A percentile compares a stretch with the other conserved stretches of the same genome.
phyloP scores from a whole-genome alignment of 139 green algal genomes.

The Coelastrella sp. region DNA sequence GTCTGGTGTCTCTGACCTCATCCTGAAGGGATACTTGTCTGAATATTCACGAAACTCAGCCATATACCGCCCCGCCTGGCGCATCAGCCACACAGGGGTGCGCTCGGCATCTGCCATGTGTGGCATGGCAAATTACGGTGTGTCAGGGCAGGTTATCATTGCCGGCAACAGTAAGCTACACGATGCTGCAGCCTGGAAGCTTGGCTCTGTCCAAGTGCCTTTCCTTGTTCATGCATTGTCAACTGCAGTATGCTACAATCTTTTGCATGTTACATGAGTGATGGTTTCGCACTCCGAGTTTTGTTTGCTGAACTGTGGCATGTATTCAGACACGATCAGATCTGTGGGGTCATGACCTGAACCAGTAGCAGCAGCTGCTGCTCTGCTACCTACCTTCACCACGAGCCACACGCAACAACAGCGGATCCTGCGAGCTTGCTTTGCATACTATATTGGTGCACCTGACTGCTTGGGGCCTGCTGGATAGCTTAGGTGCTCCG shows the following conservation, averaged over 20 bases:
- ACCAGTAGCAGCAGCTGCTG: not conserved
- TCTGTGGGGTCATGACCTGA: not conserved
- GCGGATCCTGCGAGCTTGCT: constrained; percentile 70
- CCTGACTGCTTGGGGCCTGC: constrained; percentile 11
- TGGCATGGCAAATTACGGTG: too few species aligned
- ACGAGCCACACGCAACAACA: constrained; percentile 89
- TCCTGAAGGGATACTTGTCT: constrained; percentile 92
- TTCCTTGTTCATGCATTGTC: too few species aligned
- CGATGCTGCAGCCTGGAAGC: not conserved
- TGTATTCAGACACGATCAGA: too few species aligned
- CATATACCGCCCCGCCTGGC: constrained; percentile 99
- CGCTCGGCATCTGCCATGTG: constrained; percentile 72
- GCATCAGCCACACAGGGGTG: constrained; percentile 99
- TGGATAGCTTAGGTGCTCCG: not conserved
- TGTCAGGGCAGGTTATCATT: not conserved
- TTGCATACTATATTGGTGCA: not conserved
- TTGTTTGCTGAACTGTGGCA: too few species aligned
- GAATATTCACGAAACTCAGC: constrained; percentile 95
- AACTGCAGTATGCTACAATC: too few species aligned
- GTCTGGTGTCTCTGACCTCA: constrained; percentile 93
- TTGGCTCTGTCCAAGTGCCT: not conserved
- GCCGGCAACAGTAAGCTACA: not conserved
- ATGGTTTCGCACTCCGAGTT: too few species aligned
- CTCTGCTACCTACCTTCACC: constrained; percentile 79
- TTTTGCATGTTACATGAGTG: too few species aligned